These are phyloP conservation scores for Schizosaccharomyces octosporus DNA, from an alignment of 805 yeast species.

Conservation along the genomic window DNA sequence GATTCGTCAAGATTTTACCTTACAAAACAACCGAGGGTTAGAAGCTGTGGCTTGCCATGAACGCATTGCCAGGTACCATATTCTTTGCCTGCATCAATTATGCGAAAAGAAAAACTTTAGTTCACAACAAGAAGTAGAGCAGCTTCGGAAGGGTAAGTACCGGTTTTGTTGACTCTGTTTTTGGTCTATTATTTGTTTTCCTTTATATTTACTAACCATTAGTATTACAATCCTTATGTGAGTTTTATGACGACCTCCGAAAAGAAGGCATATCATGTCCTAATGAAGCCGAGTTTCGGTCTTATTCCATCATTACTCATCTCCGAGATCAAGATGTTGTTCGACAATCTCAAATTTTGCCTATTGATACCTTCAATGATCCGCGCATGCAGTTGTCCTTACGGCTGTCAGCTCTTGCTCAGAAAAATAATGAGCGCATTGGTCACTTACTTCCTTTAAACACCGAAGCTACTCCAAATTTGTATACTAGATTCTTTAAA, in stretches of 20 bases:
- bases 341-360: conserved; percentile 44
- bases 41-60: conserved; percentile 89
- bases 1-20: conserved; percentile 87
- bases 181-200: background rate
- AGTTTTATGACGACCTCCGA: conserved; percentile 62
- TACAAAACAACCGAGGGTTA: conserved; percentile 77
- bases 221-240: conserved; percentile 65
- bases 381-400: conserved; percentile 44
- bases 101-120: conserved; percentile 57
- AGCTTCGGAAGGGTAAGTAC: conserved; percentile 36
- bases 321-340: conserved; percentile 68
- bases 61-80: conserved; percentile 67
- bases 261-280: conserved; percentile 43
- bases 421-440: conserved; percentile 26
- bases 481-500: conserved; percentile 41
- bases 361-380: conserved; percentile 28
- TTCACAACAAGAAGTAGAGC: conserved; percentile 87
- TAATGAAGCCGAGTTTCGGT: conserved; percentile 81
- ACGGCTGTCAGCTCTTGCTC: conserved; percentile 37
- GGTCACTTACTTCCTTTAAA: conserved; percentile 23
- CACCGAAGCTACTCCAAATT: conserved; percentile 32
- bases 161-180: background rate
- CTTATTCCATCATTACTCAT: conserved; percentile 60
- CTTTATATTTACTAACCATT: background rate
- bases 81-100: conserved; percentile 64